A percentile compares a stretch with the other conserved stretches of the same genome.
phyloP scores from a whole-genome alignment of 1,139 yeast species.

The Groenewaldozyma sp. region DNA sequence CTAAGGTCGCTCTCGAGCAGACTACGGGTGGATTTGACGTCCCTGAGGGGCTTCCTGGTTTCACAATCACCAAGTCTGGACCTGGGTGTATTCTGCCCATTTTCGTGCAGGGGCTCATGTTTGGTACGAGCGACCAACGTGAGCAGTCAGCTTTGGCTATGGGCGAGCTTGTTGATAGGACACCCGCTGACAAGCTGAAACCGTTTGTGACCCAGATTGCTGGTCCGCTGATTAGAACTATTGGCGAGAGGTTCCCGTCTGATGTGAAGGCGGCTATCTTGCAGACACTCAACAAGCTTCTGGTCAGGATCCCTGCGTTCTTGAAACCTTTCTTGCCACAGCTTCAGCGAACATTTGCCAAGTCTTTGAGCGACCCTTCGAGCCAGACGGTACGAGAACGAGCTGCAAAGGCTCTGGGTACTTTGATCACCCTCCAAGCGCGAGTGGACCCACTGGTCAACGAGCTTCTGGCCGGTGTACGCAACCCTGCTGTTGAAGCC shows the following conservation, averaged over 20 bases:
- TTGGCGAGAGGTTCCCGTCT: constrained; percentile 88
- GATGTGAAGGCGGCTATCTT: constrained; percentile 90
- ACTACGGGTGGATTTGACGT: constrained; percentile 62
- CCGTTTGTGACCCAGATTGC: constrained; percentile 90
- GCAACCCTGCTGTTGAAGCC: constrained; percentile 41
- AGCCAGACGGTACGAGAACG: constrained; percentile 50
- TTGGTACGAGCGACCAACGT: constrained; percentile 77
- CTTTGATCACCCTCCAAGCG: constrained; percentile 81
- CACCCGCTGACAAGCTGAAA: constrained; percentile 71
- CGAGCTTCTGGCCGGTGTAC: constrained; percentile 73
- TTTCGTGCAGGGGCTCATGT: constrained; percentile 91
- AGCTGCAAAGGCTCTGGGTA: constrained; percentile 88
- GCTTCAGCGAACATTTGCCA: constrained; percentile 91
- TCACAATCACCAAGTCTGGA: constrained; percentile 62
- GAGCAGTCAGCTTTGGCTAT: constrained; percentile 84
- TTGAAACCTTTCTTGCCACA: constrained; percentile 96
- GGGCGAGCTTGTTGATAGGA: constrained; percentile 77
- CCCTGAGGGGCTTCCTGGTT: constrained; percentile 23
- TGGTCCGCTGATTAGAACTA: constrained; percentile 96
- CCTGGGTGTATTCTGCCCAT: constrained; percentile 84
- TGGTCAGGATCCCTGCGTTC: constrained; percentile 79
- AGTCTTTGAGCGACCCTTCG: constrained; percentile 68
- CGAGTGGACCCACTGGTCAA: constrained; percentile 87
- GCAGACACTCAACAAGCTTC: constrained; percentile 67
- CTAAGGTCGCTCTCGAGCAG: constrained; percentile 60